These are phyloP conservation scores for Boletus semigastroideus DNA, from an alignment of 1,284 basidiomycete species.

Conservation along the genomic window DNA sequence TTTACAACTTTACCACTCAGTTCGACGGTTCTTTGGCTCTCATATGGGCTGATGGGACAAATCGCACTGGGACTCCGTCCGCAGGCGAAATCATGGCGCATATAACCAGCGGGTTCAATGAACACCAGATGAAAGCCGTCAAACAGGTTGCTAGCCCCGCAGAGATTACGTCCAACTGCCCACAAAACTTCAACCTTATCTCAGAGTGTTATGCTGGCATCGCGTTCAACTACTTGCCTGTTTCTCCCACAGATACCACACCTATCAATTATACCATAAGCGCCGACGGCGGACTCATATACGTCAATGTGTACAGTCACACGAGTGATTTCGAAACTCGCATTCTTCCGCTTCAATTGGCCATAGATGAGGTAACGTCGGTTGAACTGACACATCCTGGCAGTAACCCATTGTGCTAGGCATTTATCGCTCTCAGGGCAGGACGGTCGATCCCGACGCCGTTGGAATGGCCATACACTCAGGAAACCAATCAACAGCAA, in stretches of 20 bases:
- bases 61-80: conserved; percentile 48
- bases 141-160: conserved; percentile 45
- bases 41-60: conserved; percentile 64
- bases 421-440: conserved; percentile 65
- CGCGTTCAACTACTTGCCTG: conserved; percentile 62
- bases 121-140: conserved; percentile 45
- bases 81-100: conserved; percentile 57
- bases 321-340: conserved; percentile 68
- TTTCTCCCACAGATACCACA: conserved; percentile 32
- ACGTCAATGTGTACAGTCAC: conserved; percentile 65
- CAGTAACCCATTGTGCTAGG: conserved; percentile 36
- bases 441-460: conserved; percentile 53
- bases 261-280: conserved; percentile 70
- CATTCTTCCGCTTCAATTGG: conserved; percentile 74
- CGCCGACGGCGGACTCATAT: conserved; percentile 62
- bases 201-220: conserved; percentile 74
- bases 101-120: conserved; percentile 50
- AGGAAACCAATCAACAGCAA: conserved; percentile 64
- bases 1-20: conserved; percentile 47
- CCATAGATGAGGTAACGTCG: conserved; percentile 62
- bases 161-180: conserved; percentile 59
- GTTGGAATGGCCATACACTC: conserved; percentile 70
- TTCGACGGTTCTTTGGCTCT: conserved; percentile 56
- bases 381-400: not conserved
- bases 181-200: conserved; percentile 69